phyloP scores from a whole-genome alignment of 2,329 filamentous ascomycete genomes.

The Fusarium sp. region DNA sequence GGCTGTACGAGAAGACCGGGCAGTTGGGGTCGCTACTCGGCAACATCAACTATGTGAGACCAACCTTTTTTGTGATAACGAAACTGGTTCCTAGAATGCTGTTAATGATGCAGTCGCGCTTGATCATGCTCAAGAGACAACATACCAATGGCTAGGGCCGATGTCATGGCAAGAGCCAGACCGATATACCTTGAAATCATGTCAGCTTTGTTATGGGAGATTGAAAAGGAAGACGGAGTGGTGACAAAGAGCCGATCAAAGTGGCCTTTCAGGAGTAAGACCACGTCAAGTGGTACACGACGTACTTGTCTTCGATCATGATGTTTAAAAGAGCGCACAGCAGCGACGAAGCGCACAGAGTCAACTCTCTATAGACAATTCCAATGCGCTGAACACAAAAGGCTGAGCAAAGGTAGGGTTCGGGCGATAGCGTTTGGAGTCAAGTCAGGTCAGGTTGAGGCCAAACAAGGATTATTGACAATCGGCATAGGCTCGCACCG shows the following conservation, averaged over 20 bases:
- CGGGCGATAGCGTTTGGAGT: constrained; percentile 24
- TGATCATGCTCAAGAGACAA: constrained; percentile 22
- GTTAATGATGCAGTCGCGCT: constrained; percentile 34
- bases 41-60: constrained; percentile 16
- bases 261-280: constrained; percentile 12
- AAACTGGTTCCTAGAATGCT: constrained; percentile 83
- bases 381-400: constrained; percentile 28
- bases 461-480: constrained; percentile 19
- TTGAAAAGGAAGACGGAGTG: neutral
- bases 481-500: constrained; percentile 43
- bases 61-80: constrained; percentile 98
- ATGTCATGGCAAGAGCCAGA: constrained; percentile 78
- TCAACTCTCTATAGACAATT: neutral
- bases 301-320: constrained; percentile 57
- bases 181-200: constrained; percentile 74
- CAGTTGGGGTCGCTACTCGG: neutral
- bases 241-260: constrained; percentile 10
- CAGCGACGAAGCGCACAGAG: constrained; percentile 35
- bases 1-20: neutral
- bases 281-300: constrained; percentile 22
- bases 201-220: constrained; percentile 29
- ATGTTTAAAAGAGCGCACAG: constrained; percentile 34
- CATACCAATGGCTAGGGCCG: constrained; percentile 81
- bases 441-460: neutral
- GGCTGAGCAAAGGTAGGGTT: neutral